Conservation (phyloP, 176 grass and related monocot genomes). For the Dendrocalamus sinicus region DNA sequence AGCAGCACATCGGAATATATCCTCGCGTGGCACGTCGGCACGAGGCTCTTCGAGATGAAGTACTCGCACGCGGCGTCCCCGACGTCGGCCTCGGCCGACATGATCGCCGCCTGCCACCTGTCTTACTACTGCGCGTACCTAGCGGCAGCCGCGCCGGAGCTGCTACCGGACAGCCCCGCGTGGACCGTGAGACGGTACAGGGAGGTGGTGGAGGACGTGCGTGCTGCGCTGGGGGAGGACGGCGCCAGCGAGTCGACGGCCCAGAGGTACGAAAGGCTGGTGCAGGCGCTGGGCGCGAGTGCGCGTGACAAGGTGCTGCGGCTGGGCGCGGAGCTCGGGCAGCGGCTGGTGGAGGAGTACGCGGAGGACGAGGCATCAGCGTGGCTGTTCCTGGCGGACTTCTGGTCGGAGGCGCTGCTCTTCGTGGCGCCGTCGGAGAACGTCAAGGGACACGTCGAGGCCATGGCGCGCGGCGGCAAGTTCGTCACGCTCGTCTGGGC, state of each 20-base stretch:
- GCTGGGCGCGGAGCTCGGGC: conserved; percentile 12
- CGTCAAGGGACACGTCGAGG: conserved; percentile 42
- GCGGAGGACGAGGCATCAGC: not conserved
- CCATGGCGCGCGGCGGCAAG: conserved; percentile 46
- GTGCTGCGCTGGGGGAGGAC: not conserved
- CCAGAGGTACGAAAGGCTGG: not conserved
- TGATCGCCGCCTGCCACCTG: conserved; percentile 18
- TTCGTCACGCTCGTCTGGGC: not conserved
- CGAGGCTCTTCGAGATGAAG: conserved; percentile 48
- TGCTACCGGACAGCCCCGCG: conserved; percentile 23
- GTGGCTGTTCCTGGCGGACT: conserved; percentile 27
- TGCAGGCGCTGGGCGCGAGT: not conserved
- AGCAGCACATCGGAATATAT: not conserved
- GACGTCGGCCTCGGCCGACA: conserved; percentile 1
- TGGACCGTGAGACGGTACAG: conserved; percentile 27
- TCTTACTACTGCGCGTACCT: conserved; percentile 49
- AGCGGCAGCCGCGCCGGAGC: conserved; percentile 34
- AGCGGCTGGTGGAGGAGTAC: conserved; percentile 18
- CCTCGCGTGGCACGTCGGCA: not conserved
- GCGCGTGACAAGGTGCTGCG: conserved; percentile 23
- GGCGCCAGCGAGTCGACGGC: not conserved
- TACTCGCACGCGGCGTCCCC: not conserved
- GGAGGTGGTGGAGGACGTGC: conserved; percentile 21
- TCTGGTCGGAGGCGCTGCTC: conserved; percentile 51
- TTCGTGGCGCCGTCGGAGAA: conserved; percentile 47